A percentile compares a stretch with the other conserved stretches of the same genome.
Conservation (phyloP, 148 eudicot species). For the Euryodendron excelsum region DNA sequence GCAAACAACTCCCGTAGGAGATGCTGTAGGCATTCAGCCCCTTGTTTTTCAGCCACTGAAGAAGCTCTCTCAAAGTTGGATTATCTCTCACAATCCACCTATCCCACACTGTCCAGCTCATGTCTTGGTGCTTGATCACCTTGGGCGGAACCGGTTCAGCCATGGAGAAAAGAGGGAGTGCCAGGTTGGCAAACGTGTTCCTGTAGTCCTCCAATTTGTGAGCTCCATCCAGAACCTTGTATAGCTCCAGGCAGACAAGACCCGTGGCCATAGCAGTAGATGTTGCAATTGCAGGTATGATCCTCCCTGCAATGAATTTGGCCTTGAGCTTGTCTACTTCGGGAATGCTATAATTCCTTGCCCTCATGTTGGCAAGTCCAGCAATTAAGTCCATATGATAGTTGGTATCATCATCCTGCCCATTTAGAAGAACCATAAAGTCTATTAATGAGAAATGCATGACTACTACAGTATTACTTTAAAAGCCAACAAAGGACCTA, state of each 20-base stretch:
- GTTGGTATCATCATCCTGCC: slow-evolving; percentile 89
- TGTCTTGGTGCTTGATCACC: slow-evolving; percentile 65
- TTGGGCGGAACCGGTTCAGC: slow-evolving; percentile 88
- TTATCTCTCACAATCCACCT: slow-evolving; percentile 66
- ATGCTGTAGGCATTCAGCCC: slow-evolving; percentile 75
- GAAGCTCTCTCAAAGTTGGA: slow-evolving; percentile 61
- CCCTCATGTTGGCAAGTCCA: slow-evolving; percentile 88
- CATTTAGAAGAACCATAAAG: neutral
- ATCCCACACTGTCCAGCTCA: slow-evolving; percentile 93
- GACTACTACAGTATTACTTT: no score
- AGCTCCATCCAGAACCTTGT: slow-evolving; percentile 63
- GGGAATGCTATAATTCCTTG: slow-evolving; percentile 83
- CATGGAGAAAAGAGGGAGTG: slow-evolving; percentile 82
- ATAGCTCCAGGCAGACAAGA: slow-evolving; percentile 84
- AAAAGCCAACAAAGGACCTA: neutral
- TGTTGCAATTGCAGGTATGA: slow-evolving; percentile 94
- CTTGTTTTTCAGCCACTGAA: slow-evolving; percentile 64
- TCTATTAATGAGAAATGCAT: no score
- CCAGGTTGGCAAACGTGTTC: slow-evolving; percentile 85
- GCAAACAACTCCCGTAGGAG: slow-evolving; percentile 68
- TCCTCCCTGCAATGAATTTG: slow-evolving; percentile 87
- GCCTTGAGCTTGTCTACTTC: slow-evolving; percentile 91
- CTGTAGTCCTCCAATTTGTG: slow-evolving; percentile 83
- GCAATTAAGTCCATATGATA: slow-evolving; percentile 90
- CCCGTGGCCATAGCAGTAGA: slow-evolving; percentile 90